Base-by-base conservation (phyloP, 2,329 filamentous ascomycete genomes). In the Hypomyces perniciosus region DNA sequence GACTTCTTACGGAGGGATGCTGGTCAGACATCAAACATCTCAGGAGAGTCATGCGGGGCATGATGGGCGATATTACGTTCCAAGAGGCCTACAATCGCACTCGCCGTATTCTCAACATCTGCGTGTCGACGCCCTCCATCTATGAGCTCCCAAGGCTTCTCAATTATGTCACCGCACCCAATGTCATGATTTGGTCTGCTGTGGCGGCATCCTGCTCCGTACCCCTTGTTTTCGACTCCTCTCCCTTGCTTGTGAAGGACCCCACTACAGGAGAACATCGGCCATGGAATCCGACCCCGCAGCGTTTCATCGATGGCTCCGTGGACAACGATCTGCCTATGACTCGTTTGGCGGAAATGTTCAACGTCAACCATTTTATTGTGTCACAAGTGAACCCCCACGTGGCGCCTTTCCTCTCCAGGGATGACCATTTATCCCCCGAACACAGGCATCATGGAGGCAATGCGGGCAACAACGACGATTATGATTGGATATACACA, bases 321-420 rank as follows among this genome's bases (percentile, higher is more conserved):
- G 89, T 97, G 26, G 90, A 96, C 64, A 93, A 93, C 53, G 92
- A 97, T 66, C 74, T 97, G 3, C 92, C 92, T 2, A 95, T 95
- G 83, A 90, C 86, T 20, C 82, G 89, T 2, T 75, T 97, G 12
- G 84, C 90, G 1, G 90, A 96, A 63, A 91, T 96, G 86, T 96
- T 96, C 74, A 96, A 96, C 62, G 91, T 96, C 65, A 96, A 96
- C 62, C 92, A 96, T 65, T 96, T 96, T 64, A 96, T 97, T 58
- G 92, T 96, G 13, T 96, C 90, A 0, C 92, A 97, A 65, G 90
- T 96, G 46, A 97, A 97, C 61, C 92, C 92, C 0, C 92, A 97
- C 61, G 88, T 96, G 7, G 82, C 95, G 0, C 89, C 90, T 0
- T 96, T 97, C 61, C 72, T 96, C 12, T 76, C 81, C 12, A 87